A percentile compares a stretch with the other conserved stretches of the same genome.
phyloP scores from a whole-genome alignment of 177 flowering plant genomes.

The Telopea speciosissima region DNA sequence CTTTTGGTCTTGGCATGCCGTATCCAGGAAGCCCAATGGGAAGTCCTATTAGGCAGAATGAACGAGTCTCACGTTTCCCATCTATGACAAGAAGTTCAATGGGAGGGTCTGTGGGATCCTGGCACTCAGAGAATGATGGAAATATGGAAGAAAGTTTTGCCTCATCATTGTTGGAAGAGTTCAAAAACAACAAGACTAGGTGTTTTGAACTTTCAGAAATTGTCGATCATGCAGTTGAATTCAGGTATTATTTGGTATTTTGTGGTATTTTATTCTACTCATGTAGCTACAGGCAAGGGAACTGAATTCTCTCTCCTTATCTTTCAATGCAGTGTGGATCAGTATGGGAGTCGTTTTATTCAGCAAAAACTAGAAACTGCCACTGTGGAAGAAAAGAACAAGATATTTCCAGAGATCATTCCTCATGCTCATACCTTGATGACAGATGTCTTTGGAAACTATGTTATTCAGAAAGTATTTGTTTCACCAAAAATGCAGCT shows the following conservation, averaged over 20 bases:
- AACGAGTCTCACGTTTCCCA: conserved; percentile 26
- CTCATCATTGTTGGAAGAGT: conserved; percentile 62
- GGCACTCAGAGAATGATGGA: conserved; percentile 39
- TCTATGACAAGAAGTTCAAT: conserved; percentile 38
- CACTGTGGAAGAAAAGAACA: conserved; percentile 55
- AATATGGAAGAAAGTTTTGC: conserved; percentile 33
- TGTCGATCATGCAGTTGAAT: conserved; percentile 64
- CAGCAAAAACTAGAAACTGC: conserved; percentile 92
- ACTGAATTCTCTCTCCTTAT: conserved; percentile 5
- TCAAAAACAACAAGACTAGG: conserved; percentile 63
- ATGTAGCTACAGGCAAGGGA: neutral
- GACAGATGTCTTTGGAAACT: conserved; percentile 96
- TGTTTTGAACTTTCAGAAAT: conserved; percentile 70
- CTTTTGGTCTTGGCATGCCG: conserved; percentile 41
- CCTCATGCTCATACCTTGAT: conserved; percentile 76
- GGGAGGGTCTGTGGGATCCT: conserved; percentile 36
- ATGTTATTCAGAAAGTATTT: conserved; percentile 90
- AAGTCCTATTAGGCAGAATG: conserved; percentile 33
- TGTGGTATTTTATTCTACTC: conserved; percentile 10
- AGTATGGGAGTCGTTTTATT: conserved; percentile 90
- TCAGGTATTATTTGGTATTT: conserved; percentile 43
- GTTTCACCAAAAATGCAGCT: conserved; percentile 3
- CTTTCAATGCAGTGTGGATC: conserved; percentile 62
- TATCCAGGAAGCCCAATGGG: conserved; percentile 34
- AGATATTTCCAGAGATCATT: conserved; percentile 66